Evolutionary conservation across 2,329 filamentous ascomycete genomes (phyloP).

Genomic region (Penicillium brevicompactum): DNA sequence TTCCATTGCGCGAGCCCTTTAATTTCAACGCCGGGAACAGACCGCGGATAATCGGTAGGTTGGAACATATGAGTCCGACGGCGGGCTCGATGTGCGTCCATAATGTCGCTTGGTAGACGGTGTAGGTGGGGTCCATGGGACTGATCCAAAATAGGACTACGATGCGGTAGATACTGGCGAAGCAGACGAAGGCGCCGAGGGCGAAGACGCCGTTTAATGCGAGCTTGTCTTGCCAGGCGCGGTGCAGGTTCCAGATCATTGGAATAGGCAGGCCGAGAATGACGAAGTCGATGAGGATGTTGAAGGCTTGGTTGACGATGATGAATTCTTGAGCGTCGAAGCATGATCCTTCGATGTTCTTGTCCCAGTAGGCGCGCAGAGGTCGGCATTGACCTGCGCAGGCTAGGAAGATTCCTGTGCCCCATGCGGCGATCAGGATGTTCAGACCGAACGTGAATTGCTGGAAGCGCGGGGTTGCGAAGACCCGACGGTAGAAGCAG

Average conservation of each 20-base stretch:
- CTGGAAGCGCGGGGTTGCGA: slow-evolving; percentile 34
- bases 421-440: slow-evolving; percentile 32
- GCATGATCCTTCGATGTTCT: slow-evolving; percentile 28
- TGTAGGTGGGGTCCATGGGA: slow-evolving; percentile 33
- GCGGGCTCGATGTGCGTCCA: slow-evolving; percentile 41
- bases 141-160: slow-evolving; percentile 38
- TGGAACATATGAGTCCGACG: slow-evolving; percentile 38
- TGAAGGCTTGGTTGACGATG: slow-evolving; percentile 38
- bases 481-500: slow-evolving; percentile 39
- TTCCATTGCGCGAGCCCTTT: slow-evolving; percentile 23
- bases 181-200: slow-evolving; percentile 36
- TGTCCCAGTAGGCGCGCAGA: slow-evolving; percentile 34
- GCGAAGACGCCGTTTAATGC: slow-evolving; percentile 37
- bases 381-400: slow-evolving; percentile 37
- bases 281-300: slow-evolving; percentile 36
- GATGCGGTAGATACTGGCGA: slow-evolving; percentile 40
- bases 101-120: slow-evolving; percentile 36
- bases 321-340: slow-evolving; percentile 31
- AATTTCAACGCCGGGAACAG: slow-evolving; percentile 33
- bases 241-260: slow-evolving; percentile 38
- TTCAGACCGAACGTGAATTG: slow-evolving; percentile 28
- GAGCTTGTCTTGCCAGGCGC: slow-evolving; percentile 38
- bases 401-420: slow-evolving; percentile 32
- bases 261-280: slow-evolving; percentile 35
- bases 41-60: slow-evolving; percentile 38